Evolutionary conservation across 2,329 filamentous ascomycete genomes (phyloP), one percentile per base, ranked within the genome.

Genomic region (Botryotinia globosa): DNA sequence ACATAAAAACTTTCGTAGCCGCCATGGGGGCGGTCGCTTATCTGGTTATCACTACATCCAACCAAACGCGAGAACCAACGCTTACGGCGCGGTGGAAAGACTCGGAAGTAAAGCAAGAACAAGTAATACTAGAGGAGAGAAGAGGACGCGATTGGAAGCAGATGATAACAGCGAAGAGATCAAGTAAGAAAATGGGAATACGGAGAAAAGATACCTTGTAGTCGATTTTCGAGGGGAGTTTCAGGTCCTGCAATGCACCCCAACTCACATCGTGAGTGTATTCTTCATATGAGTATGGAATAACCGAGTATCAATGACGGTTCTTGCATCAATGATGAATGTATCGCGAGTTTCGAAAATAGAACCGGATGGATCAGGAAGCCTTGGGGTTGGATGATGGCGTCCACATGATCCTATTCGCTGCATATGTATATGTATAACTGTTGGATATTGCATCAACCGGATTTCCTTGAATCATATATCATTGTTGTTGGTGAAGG

Each of bases 21-120:
- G 69, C 69, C 39, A 56, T 64, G 69, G 69, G 69, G 69, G 62
- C 62, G 62, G 62, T 72, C 62, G 69, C 69, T 72, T 67, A 72
- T 72, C 25, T 72, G 51, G 51, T 29, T n/a, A 59, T 59, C 69
- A 56, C 45, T 61, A 58, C 62, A 67, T 58, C 56, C 34, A 71
- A 39, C 34, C 61, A 65, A 58, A 66, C 69, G 32, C 51, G 64
- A 66, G 9, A 66, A n/a, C 29, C 69, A 64, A 45, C 45, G 39
- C 56, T 67, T 59, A 48, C 48, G 42, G 44, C 42, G 48, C 37
- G 58, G 39, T 22, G 9, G 8, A 29, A 20, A 42, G 16, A 58
- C 4, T 42, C 45, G 48, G 48, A 56, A 67, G 16, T 39, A 20
- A 14, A 67, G 32, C 61, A 69, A 42, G 37, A 70, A 51, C 61